Conservation (phyloP, 495 filamentous ascomycete genomes). For the Penicillium argentinense region DNA sequence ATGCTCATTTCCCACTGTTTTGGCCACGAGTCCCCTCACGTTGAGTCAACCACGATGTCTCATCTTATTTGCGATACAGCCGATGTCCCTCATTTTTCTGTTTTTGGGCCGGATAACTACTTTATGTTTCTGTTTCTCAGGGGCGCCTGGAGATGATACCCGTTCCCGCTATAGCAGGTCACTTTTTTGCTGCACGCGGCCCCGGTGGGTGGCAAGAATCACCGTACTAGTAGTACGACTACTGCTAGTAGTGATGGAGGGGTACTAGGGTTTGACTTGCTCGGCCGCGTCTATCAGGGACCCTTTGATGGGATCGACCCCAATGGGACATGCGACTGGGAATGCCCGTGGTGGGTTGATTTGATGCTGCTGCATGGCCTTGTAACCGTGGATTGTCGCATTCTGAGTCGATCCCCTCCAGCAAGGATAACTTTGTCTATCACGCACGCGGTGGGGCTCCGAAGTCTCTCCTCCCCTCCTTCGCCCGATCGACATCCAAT, state of each 20-base stretch:
- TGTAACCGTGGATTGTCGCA: constrained; percentile 5
- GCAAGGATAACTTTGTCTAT: constrained; percentile 7
- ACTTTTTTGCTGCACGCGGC: background rate
- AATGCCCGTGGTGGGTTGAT: constrained; percentile 7
- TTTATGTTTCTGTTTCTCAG: no score
- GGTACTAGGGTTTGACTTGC: constrained; percentile 3
- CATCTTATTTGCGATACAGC: no score
- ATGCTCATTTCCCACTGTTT: no score
- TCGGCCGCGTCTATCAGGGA: constrained; percentile 15
- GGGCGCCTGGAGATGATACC: no score
- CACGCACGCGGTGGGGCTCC: constrained; percentile 11
- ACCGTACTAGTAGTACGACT: no score
- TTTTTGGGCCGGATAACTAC: no score
- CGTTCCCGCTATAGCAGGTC: no score
- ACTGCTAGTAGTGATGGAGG: no score
- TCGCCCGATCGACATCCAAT: constrained; percentile 1
- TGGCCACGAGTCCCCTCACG: no score
- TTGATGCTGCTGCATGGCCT: constrained; percentile 12
- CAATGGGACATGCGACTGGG: background rate
- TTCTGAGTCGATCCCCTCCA: constrained; percentile 23
- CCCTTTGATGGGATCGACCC: constrained; percentile 19
- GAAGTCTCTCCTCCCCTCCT: background rate
- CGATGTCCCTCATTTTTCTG: no score
- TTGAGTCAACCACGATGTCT: no score
- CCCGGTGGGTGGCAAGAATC: constrained; percentile 10